Evolutionary conservation across 2,329 filamentous ascomycete species (phyloP).

Genomic region (Trichocomaceae sp.): DNA sequence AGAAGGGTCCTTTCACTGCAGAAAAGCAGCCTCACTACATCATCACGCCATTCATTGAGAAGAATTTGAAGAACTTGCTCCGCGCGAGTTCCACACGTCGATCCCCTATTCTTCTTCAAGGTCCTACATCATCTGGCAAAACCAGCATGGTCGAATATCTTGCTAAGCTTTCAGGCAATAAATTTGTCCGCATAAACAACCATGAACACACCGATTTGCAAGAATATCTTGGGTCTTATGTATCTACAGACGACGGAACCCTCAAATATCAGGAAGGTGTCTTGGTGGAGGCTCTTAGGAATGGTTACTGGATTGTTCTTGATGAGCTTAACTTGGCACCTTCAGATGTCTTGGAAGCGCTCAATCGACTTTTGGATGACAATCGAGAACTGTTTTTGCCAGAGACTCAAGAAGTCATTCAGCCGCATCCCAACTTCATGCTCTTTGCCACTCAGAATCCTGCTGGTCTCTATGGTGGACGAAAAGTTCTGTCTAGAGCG

Average conservation of each 20-base stretch:
- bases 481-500: constrained; percentile 86
- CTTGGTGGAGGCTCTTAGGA: constrained; percentile 81
- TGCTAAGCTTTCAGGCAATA: constrained; percentile 93
- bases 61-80: constrained; percentile 90
- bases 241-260: constrained; percentile 77
- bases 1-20: constrained; percentile 61
- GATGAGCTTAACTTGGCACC: constrained; percentile 96
- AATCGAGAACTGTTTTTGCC: constrained; percentile 93
- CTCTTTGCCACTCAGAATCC: constrained; percentile 98
- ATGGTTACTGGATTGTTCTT: constrained; percentile 96
- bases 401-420: constrained; percentile 90
- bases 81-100: constrained; percentile 84
- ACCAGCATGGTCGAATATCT: constrained; percentile 99
- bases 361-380: constrained; percentile 92
- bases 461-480: constrained; percentile 86
- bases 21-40: constrained; percentile 85
- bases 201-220: constrained; percentile 98
- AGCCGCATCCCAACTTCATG: constrained; percentile 92
- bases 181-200: constrained; percentile 98
- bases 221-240: constrained; percentile 92
- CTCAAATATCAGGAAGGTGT: constrained; percentile 89
- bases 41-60: constrained; percentile 88
- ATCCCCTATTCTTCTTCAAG: constrained; percentile 92
- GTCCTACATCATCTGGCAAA: constrained; percentile 94
- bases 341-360: constrained; percentile 89